A percentile compares a stretch with the other conserved stretches of the same genome.
Conservation (phyloP, 2,329 filamentous ascomycete genomes). For the Aspergillus jensenii region DNA sequence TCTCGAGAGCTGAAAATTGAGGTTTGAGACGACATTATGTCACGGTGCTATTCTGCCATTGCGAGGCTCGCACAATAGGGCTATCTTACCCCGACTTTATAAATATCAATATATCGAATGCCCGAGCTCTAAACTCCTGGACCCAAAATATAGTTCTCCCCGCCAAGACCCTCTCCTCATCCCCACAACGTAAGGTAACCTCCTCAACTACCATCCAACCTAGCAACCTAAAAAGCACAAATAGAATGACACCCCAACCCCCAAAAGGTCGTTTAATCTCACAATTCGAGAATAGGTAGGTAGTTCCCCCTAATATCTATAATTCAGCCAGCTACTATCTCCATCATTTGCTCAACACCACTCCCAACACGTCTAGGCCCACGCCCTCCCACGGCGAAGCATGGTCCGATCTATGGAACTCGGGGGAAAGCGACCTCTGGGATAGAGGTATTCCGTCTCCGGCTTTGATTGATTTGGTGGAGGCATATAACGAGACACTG, state of each 20-base stretch:
- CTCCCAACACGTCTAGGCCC: neutral
- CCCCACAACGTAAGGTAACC: neutral
- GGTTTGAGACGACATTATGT: no score
- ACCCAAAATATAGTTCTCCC: no score
- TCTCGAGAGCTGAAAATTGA: no score
- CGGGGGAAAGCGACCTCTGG: slow-evolving; percentile 29
- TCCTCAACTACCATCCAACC: neutral
- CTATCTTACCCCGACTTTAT: no score
- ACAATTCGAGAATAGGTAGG: slow-evolving; percentile 3
- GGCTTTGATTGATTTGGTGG: slow-evolving; percentile 30
- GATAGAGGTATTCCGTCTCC: slow-evolving; percentile 31
- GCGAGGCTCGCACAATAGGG: no score
- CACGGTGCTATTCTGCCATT: no score
- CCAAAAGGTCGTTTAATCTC: slow-evolving; percentile 45
- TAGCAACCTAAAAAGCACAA: no score
- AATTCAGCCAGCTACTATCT: neutral
- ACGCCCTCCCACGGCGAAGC: slow-evolving; percentile 3
- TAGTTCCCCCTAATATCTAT: neutral
- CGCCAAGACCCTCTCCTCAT: no score
- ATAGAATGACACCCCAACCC: slow-evolving; percentile 64
- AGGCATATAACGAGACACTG: slow-evolving; percentile 16
- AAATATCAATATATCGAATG: no score
- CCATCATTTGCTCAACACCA: neutral
- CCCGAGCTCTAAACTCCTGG: no score
- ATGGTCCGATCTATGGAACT: slow-evolving; percentile 25